Evolutionary conservation across 2,329 filamentous ascomycete genomes (phyloP).

Genomic region (Fusarium kyushuense): DNA sequence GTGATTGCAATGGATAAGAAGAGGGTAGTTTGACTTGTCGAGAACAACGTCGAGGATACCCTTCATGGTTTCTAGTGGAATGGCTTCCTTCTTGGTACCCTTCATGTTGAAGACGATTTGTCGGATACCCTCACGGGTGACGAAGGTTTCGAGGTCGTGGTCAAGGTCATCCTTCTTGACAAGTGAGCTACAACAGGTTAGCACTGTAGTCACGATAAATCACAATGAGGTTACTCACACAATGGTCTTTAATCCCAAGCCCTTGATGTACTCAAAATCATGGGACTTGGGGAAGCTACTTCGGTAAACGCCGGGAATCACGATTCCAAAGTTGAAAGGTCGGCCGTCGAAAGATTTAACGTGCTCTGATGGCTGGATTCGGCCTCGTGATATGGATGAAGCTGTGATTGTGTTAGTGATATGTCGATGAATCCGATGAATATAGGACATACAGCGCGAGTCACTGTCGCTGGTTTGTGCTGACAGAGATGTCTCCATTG

Average conservation of each 20-base stretch:
- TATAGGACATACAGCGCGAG: conserved; percentile 34
- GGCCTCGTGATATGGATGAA: conserved; percentile 35
- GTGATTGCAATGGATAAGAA: conserved; percentile 93
- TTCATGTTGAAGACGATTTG: conserved; percentile 83
- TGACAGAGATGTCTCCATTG: conserved; percentile 33
- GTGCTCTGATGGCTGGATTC: conserved; percentile 31
- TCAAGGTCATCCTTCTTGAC: conserved; percentile 71
- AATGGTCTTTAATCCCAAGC: conserved; percentile 80
- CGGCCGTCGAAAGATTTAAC: conserved; percentile 48
- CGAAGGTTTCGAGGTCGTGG: conserved; percentile 69
- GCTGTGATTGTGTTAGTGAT: conserved; percentile 32
- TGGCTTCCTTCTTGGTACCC: conserved; percentile 86
- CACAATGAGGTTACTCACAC: conserved; percentile 66
- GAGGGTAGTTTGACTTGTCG: conserved; percentile 78
- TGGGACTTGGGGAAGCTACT: conserved; percentile 81
- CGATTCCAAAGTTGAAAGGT: conserved; percentile 81
- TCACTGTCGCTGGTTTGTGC: conserved; percentile 29
- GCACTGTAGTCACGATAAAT: not conserved
- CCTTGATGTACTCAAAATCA: conserved; percentile 77
- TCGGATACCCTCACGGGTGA: conserved; percentile 73
- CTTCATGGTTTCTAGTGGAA: conserved; percentile 75
- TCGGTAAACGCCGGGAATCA: conserved; percentile 80
- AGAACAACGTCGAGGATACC: conserved; percentile 78
- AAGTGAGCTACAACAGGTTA: conserved; percentile 63
- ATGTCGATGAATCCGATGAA: not conserved